Evolutionary conservation across 352 stramenopile genomes (phyloP), one percentile per base, ranked within the genome.

Genomic region (Phytophthora aleatoria): DNA sequence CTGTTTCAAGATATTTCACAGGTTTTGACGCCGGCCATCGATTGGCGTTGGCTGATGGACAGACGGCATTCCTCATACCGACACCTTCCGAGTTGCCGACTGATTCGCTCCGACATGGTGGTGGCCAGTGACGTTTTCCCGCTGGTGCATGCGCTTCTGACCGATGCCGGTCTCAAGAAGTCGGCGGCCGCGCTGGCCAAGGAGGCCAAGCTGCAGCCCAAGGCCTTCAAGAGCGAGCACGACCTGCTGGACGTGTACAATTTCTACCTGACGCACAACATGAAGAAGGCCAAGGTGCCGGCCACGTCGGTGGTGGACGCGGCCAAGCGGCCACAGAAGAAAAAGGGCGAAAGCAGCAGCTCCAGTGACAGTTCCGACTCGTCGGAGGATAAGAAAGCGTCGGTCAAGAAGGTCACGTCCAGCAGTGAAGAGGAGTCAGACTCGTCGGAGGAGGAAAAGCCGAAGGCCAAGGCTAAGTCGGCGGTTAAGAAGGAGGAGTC

Each of bases 111-210:
- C 28, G 48, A 42, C n/a, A 77, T 74, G 69, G 74, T 82, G 31
- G 84, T 79, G 38, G 79, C 85, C 12, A 94, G 84, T 64, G 87
- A 96, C 69, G 57, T 96, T 30, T 91, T 83, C 60, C 85, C 87
- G 56, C 61, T 93, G 10, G 76, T 96, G 12, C 79, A 91, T 47
- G 77, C 83, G 58, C 81, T 94, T 33, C 71, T 96, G 53, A 69
- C 50, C 13, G 59, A 63, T 65, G 68, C 76, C n/a, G 87, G 87
- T 12, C 78, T 96, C 53, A 89, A 91, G 62, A 89, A 89, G 67
- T 48, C 83, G 10, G 87, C 85, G 24, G 64, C 80, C 20, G 74
- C 81, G 36, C 57, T 96, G 51, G 63, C 75, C 28, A 90, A 92
- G 57, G 87, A 96, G 59, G 75, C 84, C 54, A 90, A 92, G 44